Evolutionary conservation across 164 flowering plant species (phyloP).

Genomic region (Dillenia turbinata): DNA sequence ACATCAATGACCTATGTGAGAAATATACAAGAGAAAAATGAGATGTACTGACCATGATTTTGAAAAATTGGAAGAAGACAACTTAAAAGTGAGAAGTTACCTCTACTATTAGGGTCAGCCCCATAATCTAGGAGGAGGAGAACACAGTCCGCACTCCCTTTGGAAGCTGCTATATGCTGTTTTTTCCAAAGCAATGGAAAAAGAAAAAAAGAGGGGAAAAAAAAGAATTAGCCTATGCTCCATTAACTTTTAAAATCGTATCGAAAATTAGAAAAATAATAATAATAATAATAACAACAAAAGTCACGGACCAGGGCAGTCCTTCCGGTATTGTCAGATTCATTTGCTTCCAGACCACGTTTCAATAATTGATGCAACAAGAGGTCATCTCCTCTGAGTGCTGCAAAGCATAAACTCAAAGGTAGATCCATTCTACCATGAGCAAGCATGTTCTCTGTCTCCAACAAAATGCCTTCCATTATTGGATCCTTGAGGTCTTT

Average conservation of each 20-base stretch:
- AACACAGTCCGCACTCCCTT: conserved; percentile 76
- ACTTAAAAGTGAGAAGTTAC: conserved; percentile 27
- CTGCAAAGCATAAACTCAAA: conserved; percentile 80
- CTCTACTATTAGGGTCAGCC: conserved; percentile 81
- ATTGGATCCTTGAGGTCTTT: conserved; percentile 63
- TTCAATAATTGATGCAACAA: conserved; percentile 64
- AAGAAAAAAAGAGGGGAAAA: conserved; percentile 3
- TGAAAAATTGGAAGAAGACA: no score
- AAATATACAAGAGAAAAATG: no score
- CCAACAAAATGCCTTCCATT: conserved; percentile 71
- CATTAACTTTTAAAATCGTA: not conserved
- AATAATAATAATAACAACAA: no score
- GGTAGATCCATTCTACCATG: conserved; percentile 90
- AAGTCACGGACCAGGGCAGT: conserved; percentile 59
- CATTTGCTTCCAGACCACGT: conserved; percentile 82
- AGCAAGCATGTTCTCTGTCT: conserved; percentile 85
- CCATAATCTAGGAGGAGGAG: conserved; percentile 66
- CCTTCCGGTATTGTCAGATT: conserved; percentile 73
- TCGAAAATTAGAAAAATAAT: not conserved
- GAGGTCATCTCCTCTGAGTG: conserved; percentile 69
- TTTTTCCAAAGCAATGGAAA: conserved; percentile 3
- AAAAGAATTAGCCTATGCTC: not conserved
- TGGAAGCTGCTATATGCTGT: conserved; percentile 84
- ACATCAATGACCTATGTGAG: no score
- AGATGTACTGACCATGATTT: no score